These are phyloP conservation scores for Uromyces viciae-fabae DNA, from an alignment of 1,284 basidiomycete species.

Conservation along the genomic window DNA sequence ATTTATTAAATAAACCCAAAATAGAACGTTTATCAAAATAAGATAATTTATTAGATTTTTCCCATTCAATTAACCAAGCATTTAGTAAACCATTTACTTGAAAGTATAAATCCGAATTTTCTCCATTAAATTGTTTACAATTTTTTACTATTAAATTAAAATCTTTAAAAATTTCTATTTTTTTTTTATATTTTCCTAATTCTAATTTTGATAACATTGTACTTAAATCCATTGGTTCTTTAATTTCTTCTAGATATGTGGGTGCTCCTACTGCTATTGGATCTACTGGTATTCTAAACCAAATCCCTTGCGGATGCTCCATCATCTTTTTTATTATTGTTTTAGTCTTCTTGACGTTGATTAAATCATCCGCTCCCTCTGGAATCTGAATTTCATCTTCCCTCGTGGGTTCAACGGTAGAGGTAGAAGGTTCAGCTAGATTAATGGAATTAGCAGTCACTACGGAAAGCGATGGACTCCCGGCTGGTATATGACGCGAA, in stretches of 20 bases:
- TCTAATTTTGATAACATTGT: slow-evolving; percentile 74
- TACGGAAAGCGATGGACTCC: slow-evolving; percentile 58
- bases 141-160: slow-evolving; percentile 81
- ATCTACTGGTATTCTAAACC: slow-evolving; percentile 83
- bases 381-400: no score
- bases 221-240: slow-evolving; percentile 86
- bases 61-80: slow-evolving; percentile 78
- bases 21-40: slow-evolving; percentile 36
- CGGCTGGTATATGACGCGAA: slow-evolving; percentile 46
- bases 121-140: slow-evolving; percentile 73
- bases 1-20: slow-evolving; percentile 25
- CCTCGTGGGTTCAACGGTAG: no score
- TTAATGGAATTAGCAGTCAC: slow-evolving; percentile 60
- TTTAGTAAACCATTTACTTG: slow-evolving; percentile 72
- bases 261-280: slow-evolving; percentile 59
- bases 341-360: slow-evolving; percentile 64
- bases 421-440: slow-evolving; percentile 44
- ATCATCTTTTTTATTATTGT: slow-evolving; percentile 66
- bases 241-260: slow-evolving; percentile 90
- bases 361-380: slow-evolving; percentile 47
- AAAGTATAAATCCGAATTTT: slow-evolving; percentile 68
- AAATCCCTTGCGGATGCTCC: slow-evolving; percentile 67
- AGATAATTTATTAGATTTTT: slow-evolving; percentile 63
- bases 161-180: slow-evolving; percentile 78
- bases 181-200: slow-evolving; percentile 65